phyloP scores from a whole-genome alignment of 805 yeast species.

The Myxozyma neglecta region DNA sequence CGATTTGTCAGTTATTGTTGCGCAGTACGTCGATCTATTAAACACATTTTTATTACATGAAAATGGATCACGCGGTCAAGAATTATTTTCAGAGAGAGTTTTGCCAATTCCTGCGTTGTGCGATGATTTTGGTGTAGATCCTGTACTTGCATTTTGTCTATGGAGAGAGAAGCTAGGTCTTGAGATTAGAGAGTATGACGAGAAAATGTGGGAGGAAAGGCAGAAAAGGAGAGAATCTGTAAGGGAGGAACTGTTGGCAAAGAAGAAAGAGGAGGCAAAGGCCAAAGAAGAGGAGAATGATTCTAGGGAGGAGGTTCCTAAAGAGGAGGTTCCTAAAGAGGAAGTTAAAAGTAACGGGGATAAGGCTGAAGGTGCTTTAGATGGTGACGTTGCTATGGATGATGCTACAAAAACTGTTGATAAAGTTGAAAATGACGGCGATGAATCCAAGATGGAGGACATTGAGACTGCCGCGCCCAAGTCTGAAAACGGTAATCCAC shows the following conservation, averaged over 20 bases:
- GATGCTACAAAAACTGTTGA: too few species aligned
- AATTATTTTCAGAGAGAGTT: constrained; percentile 9
- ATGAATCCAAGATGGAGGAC: constrained; percentile 35
- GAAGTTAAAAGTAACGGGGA: neutral
- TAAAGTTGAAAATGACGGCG: neutral
- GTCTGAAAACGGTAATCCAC: constrained; percentile 18
- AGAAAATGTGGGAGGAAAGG: constrained; percentile 5
- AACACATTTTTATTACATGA: constrained; percentile 48
- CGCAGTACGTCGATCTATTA: constrained; percentile 61
- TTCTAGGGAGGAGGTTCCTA: constrained; percentile 34
- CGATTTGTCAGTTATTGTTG: constrained; percentile 65
- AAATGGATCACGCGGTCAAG: neutral
- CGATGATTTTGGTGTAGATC: constrained; percentile 37
- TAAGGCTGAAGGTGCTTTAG: neutral
- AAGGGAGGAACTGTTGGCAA: constrained; percentile 25
- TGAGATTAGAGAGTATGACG: constrained; percentile 38
- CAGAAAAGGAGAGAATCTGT: constrained; percentile 6
- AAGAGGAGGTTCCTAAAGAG: constrained; percentile 15
- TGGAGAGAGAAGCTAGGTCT: constrained; percentile 56
- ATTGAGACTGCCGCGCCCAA: constrained; percentile 27
- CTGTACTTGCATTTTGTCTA: constrained; percentile 69
- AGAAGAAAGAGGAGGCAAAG: neutral
- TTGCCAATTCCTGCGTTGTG: constrained; percentile 33
- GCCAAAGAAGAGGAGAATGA: constrained; percentile 16
- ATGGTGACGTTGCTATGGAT: too few species aligned